Evolutionary conservation across 192 early-diverging fungal genomes (phyloP), one percentile per base, ranked within the genome.

Genomic region (Phycomyces nitens): DNA sequence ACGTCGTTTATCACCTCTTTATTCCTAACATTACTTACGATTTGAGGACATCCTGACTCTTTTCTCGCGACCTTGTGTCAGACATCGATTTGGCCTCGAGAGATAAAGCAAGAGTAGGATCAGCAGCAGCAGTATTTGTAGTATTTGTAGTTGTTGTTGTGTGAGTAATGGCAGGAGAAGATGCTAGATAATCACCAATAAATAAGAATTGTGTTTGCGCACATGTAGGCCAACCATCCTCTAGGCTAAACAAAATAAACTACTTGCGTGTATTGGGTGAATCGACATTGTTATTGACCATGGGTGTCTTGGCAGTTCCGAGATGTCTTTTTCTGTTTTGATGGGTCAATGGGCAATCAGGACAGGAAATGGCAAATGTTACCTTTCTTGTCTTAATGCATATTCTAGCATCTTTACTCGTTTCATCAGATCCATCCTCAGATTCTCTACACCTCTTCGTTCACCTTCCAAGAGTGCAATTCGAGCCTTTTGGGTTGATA

Each of bases 331-430:
- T 68, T 53, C 66, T 68, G 22, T 12, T 42, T 5, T 24, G 12
- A 5, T 34, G 29, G 29, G 2, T 7, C 2, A 34, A 34, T 5
- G 29, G 29, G 29, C 29, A 34, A 34, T 34, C 29, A 34, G 29
- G 3, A 34, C 29, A 34, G 7, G 3, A 2, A 34, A 34, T 5
- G 7, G 29, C 29, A 34, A 34, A 34, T 34, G 29, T 24, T 79
- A 90, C 91, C 92, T 82, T 69, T 93, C 89, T 58, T 87, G 83
- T 57, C 81, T 60, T 60, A 94, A 62, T 12, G 89, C 87, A 75
- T 82, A 91, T 70, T 94, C 92, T 10, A 94, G 78, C 93, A 94
- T 94, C 72, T 92, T 92, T 24, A 91, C 81, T 16, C 92, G 77
- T 68, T 85, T 80, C 73, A 87, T 73, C 62, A 94, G 69, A 76